These are phyloP conservation scores for Anethum foeniculum DNA, from an alignment of 140 eudicot species.

Conservation along the genomic window DNA sequence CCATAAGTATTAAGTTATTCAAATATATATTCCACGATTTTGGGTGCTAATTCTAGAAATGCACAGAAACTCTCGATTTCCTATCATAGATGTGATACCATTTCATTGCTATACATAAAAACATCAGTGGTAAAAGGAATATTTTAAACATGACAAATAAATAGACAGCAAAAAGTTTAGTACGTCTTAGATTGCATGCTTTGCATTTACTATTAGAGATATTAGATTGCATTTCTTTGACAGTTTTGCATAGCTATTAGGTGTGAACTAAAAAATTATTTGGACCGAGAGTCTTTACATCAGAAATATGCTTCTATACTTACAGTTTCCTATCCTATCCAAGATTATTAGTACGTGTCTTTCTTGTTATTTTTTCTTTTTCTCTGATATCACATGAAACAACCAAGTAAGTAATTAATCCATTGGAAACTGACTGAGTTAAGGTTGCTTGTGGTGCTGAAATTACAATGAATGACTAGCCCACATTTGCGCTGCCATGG, in stretches of 20 bases:
- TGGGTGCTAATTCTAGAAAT: neutral
- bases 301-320: neutral
- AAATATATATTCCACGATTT: too few relatives aligned
- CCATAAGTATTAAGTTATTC: too few relatives aligned
- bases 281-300: neutral
- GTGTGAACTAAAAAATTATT: neutral
- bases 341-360: neutral
- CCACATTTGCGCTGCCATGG: neutral
- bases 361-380: too few relatives aligned
- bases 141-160: neutral
- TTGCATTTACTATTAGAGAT: neutral
- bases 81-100: neutral
- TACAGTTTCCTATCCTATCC: neutral
- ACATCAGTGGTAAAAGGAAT: neutral
- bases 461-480: neutral
- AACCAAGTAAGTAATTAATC: too few relatives aligned
- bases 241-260: neutral
- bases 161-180: neutral
- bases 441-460: too few relatives aligned
- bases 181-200: neutral
- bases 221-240: neutral
- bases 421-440: too few relatives aligned
- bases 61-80: neutral
- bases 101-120: too few relatives aligned
- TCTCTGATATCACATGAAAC: too few relatives aligned